These are phyloP conservation scores for Agrostemma githago DNA, from an alignment of 148 eudicot genomes.

Conservation along the genomic window DNA sequence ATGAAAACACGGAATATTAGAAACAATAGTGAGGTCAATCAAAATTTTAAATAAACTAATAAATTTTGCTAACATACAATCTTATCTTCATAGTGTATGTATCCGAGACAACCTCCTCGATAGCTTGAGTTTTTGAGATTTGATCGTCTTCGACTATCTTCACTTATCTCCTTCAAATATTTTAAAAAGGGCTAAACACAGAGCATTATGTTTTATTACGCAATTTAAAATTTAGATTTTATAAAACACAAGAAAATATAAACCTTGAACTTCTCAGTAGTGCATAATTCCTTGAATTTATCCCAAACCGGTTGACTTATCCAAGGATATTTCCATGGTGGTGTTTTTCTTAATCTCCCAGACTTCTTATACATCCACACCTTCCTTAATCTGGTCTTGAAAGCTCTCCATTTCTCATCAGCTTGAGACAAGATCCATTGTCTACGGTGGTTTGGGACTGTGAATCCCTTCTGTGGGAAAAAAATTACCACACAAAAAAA, in stretches of 20 bases:
- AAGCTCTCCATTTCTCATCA: neutral
- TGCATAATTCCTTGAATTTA: too few relatives aligned
- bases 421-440: neutral
- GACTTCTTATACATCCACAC: slow-evolving; percentile 3
- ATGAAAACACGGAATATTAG: neutral
- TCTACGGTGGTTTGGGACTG: neutral
- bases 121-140: too few relatives aligned
- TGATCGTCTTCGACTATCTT: too few relatives aligned
- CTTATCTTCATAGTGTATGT: neutral
- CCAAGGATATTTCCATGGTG: too few relatives aligned
- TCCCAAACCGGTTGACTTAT: too few relatives aligned
- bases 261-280: too few relatives aligned
- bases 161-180: too few relatives aligned
- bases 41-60: neutral
- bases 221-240: neutral
- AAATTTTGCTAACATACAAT: too few relatives aligned
- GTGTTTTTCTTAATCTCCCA: neutral
- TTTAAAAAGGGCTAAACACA: neutral
- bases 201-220: neutral
- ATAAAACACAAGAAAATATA: too few relatives aligned
- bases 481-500: too few relatives aligned
- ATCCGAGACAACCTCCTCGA: neutral
- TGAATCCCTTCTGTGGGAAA: too few relatives aligned
- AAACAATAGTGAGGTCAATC: neutral
- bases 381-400: slow-evolving; percentile 1